Evolutionary conservation across 345 rosid genomes (phyloP).

Genomic region (Eucalyptus curtisii): DNA sequence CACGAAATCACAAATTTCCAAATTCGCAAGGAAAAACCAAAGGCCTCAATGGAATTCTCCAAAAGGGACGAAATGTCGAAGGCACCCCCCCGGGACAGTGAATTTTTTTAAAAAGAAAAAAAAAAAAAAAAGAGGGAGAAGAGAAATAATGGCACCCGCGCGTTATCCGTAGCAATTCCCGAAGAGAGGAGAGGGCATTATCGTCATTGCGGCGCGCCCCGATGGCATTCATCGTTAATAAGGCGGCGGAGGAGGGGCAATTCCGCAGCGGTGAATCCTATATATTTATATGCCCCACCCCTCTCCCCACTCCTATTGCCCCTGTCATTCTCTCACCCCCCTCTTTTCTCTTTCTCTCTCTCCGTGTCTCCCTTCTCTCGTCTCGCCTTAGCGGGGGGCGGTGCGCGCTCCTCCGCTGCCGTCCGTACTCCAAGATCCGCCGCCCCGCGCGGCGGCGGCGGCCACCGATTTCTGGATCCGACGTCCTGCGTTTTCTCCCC

Average conservation of each 20-base stretch:
- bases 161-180: not conserved
- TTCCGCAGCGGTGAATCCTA: not conserved
- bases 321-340: not conserved
- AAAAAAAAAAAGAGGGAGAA: not conserved
- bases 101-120: not conserved
- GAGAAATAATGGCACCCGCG: not conserved
- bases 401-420: not conserved
- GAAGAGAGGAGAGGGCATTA: not conserved
- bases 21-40: not conserved
- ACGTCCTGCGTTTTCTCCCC: not conserved
- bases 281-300: slow-evolving; percentile 10
- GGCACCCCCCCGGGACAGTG: not conserved
- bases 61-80: not conserved
- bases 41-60: not conserved
- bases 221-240: slow-evolving; percentile 8
- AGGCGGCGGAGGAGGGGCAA: not conserved
- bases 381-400: not conserved
- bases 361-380: not conserved
- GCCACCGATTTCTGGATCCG: not conserved
- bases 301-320: not conserved
- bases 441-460: not conserved
- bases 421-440: not conserved
- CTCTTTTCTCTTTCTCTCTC: not conserved
- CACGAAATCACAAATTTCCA: not conserved
- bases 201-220: not conserved